Base-by-base conservation (phyloP, 495 filamentous ascomycete species). In the Hypoxylon lienhwacheense region DNA sequence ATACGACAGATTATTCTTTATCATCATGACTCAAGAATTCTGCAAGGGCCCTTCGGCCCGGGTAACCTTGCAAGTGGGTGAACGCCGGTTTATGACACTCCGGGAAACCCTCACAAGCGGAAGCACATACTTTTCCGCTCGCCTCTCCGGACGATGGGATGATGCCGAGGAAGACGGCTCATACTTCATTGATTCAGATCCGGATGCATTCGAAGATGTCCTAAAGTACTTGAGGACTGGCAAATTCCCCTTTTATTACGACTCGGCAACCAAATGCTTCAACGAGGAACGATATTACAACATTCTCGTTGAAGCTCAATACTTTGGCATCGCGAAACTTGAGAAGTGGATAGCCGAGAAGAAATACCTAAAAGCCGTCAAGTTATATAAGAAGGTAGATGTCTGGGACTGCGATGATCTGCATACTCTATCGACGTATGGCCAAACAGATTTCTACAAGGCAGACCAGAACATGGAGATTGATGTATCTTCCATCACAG, bases 121-220 rank as follows among this genome's bases (percentile, higher is more conserved):
- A 12, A 60, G 57, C 50, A 10, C 14, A 8, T 60, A 55, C n/a
- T 60, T 60, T 28, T 35, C 36, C 7, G 50, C 57, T 1, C 50
- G 45, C 14, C 37, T 52, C 28, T 37, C 44, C 3, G 47, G 37
- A 7, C 45, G 49, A 16, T 28, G 26, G 15, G 55, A 53, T 15
- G 63, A 70, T 48, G 17, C 22, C 5, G 56, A 66, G 12, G 7
- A 41, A 0, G 66, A 75, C 29, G 71, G 70, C 0, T 59, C 66
- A 0, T 70, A 71, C 42, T 77, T 77, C 60, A 33, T 79, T 41
- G 76, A 79, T 44, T 55, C 66, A 0, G 70, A 79, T 47, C 61
- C 65, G 6, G 40, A 55, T 1, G 24, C 71, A 6, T 79, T 79
- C 55, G 48, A 62, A 26, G 61, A 78, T 47, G 56, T 78, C 41